Conservation (phyloP, 2,329 filamentous ascomycete species). For the Cladobotryum protrusum region DNA sequence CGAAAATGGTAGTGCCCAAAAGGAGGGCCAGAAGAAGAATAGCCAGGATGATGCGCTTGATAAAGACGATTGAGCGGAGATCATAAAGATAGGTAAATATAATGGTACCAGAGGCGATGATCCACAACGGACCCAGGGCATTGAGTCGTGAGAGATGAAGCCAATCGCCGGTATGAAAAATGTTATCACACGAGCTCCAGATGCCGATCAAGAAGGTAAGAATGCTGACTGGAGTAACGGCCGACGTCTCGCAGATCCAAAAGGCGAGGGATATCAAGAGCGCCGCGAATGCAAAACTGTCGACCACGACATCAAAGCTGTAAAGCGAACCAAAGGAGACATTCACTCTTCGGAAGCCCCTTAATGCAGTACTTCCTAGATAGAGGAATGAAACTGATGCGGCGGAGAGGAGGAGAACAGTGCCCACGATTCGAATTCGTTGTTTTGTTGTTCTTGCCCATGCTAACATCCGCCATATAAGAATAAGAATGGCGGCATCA, state of each 20-base stretch:
- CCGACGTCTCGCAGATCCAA: constrained; percentile 42
- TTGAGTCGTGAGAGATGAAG: constrained; percentile 33
- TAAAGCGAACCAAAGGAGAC: constrained; percentile 39
- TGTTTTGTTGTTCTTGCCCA: constrained; percentile 44
- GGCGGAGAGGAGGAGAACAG: constrained; percentile 36
- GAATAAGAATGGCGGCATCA: constrained; percentile 41
- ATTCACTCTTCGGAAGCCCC: constrained; percentile 15
- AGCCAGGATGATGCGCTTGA: constrained; percentile 36
- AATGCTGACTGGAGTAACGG: constrained; percentile 36
- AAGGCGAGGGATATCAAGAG: constrained; percentile 40
- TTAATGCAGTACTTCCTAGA: constrained; percentile 26
- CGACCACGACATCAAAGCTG: constrained; percentile 42
- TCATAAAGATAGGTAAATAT: constrained; percentile 39
- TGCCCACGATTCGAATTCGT: constrained; percentile 40
- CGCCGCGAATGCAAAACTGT: constrained; percentile 39
- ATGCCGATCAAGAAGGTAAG: constrained; percentile 39
- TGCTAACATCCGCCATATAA: constrained; percentile 45
- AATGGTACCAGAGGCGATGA: constrained; percentile 36
- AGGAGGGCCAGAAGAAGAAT: constrained; percentile 33
- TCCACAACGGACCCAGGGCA: constrained; percentile 33
- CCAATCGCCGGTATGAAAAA: constrained; percentile 38
- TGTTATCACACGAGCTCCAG: constrained; percentile 29
- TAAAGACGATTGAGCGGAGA: constrained; percentile 36
- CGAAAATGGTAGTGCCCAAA: constrained; percentile 32
- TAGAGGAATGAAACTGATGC: constrained; percentile 33